Percentiles rank a stretch among this genome's conserved stretches.
These are phyloP conservation scores for Patellaria atrata DNA, from an alignment of 495 filamentous ascomycete genomes.

Conservation along the genomic window DNA sequence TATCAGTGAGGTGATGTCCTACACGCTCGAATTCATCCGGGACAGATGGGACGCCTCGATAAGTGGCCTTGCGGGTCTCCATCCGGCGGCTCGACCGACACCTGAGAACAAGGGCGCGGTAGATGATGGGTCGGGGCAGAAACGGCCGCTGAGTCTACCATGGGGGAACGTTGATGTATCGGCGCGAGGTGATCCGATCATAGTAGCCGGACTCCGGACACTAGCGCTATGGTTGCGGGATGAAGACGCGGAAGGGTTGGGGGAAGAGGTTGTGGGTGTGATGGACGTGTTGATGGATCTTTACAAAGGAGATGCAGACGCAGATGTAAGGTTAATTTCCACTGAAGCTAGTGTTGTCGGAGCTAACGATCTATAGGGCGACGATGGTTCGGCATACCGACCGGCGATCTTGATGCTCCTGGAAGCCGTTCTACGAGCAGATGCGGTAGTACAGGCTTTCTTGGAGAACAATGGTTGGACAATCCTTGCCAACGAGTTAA, in stretches of 20 bases:
- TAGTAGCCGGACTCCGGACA: conserved; percentile 34
- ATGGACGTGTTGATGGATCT: conserved; percentile 44
- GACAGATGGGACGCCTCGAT: conserved; percentile 48
- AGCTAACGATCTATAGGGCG: not conserved
- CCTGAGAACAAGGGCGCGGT: conserved; percentile 21
- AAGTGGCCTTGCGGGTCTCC: conserved; percentile 37
- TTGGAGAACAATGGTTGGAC: conserved; percentile 35
- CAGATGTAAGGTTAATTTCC: no score
- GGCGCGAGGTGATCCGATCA: conserved; percentile 34
- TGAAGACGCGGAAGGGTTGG: conserved; percentile 6
- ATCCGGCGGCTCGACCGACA: conserved; percentile 27
- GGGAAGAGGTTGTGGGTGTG: conserved; percentile 39
- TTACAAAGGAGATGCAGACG: conserved; percentile 25
- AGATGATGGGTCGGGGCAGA: no score
- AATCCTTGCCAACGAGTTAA: conserved; percentile 33
- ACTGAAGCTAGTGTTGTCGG: no score
- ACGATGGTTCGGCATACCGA: not conserved
- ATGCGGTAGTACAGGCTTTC: conserved; percentile 33
- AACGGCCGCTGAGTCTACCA: conserved; percentile 11
- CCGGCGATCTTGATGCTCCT: conserved; percentile 37
- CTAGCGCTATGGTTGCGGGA: conserved; percentile 36
- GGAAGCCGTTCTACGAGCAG: conserved; percentile 33
- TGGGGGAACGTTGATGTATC: conserved; percentile 37
- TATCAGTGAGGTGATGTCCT: conserved; percentile 42
- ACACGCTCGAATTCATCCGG: conserved; percentile 47